phyloP scores from a whole-genome alignment of 495 filamentous ascomycete genomes.

The Talaromyces trachyspermus region DNA sequence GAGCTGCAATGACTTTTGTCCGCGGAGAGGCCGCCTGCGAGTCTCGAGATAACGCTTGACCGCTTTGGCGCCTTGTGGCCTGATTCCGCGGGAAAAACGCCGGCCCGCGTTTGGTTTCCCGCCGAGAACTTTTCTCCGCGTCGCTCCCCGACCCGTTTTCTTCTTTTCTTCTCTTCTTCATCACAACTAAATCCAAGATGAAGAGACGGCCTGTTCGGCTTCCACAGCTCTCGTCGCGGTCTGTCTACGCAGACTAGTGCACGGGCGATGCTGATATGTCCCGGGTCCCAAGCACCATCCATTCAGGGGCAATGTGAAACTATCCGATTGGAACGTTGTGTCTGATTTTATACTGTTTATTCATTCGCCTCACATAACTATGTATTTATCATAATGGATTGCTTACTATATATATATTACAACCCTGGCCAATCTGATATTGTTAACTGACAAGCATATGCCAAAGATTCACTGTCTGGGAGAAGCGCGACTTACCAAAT shows the following conservation, averaged over 20 bases:
- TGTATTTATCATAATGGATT: constrained; percentile 8
- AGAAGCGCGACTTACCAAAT: constrained; percentile 47
- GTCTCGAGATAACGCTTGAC: constrained; percentile 1
- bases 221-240: constrained; percentile 38
- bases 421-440: constrained; percentile 26
- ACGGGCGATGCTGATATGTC: constrained; percentile 47
- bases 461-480: not conserved
- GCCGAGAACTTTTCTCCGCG: constrained; percentile 4
- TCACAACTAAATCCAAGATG: constrained; percentile 53
- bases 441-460: constrained; percentile 11
- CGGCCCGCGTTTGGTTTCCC: not conserved
- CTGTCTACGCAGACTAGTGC: constrained; percentile 21
- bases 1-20: constrained; percentile 1
- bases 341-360: constrained; percentile 5
- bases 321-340: constrained; percentile 45
- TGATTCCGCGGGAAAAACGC: constrained; percentile 7
- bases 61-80: not conserved
- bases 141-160: constrained; percentile 8
- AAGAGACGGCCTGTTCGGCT: constrained; percentile 38
- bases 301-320: constrained; percentile 32
- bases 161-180: constrained; percentile 28
- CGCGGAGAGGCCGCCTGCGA: too few species aligned
- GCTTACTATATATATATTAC: not conserved
- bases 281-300: constrained; percentile 42
- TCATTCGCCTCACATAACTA: not conserved